phyloP scores from a whole-genome alignment of 2,329 filamentous ascomycete species.

The Aspergillus sp. region DNA sequence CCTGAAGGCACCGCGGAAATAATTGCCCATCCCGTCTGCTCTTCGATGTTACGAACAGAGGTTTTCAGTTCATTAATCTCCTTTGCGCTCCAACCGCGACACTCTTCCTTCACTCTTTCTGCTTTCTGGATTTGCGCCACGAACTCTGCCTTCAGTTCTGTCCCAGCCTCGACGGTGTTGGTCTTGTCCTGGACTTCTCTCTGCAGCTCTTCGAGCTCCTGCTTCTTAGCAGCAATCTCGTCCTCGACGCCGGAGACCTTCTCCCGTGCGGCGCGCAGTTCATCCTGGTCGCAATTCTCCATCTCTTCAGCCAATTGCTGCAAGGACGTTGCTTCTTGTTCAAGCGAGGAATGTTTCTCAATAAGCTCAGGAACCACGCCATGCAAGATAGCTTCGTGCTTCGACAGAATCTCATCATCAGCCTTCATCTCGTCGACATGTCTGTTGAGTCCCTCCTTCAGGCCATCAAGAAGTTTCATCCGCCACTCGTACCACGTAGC shows the following conservation, averaged over 20 bases:
- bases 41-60: slow-evolving; percentile 34
- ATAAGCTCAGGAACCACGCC: slow-evolving; percentile 58
- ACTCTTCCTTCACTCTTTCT: slow-evolving; percentile 77
- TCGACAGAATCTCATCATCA: slow-evolving; percentile 59
- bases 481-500: slow-evolving; percentile 98
- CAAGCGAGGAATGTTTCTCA: slow-evolving; percentile 53
- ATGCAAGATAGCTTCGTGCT: slow-evolving; percentile 62
- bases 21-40: slow-evolving; percentile 39
- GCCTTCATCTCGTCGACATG: slow-evolving; percentile 68
- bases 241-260: slow-evolving; percentile 57
- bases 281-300: slow-evolving; percentile 62
- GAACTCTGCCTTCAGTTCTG: slow-evolving; percentile 60
- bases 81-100: slow-evolving; percentile 74
- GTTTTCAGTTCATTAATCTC: slow-evolving; percentile 71
- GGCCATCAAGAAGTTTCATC: slow-evolving; percentile 72
- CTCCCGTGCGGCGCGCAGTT: slow-evolving; percentile 65
- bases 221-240: slow-evolving; percentile 62
- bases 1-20: slow-evolving; percentile 25
- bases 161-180: slow-evolving; percentile 52
- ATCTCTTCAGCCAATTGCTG: slow-evolving; percentile 59
- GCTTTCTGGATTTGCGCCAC: slow-evolving; percentile 70
- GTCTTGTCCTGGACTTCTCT: slow-evolving; percentile 61
- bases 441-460: slow-evolving; percentile 70
- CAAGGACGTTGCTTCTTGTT: slow-evolving; percentile 57
- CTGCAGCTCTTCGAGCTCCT: slow-evolving; percentile 58